phyloP scores from a whole-genome alignment of 2,329 filamentous ascomycete genomes.

The Aurifilum marmelostoma region DNA sequence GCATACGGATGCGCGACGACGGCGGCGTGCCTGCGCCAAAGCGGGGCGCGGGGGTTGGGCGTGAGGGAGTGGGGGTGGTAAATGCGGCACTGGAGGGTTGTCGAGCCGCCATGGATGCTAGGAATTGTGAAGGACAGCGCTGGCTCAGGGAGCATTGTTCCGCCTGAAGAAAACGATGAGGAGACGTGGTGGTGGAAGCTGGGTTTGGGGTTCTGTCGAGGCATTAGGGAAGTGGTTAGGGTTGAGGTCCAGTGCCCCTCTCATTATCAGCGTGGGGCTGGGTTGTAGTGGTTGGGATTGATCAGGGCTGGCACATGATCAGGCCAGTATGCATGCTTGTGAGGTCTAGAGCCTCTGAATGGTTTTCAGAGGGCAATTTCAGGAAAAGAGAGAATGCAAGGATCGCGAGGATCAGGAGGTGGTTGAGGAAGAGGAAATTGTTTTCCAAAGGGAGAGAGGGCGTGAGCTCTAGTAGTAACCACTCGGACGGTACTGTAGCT shows the following conservation, averaged over 20 bases:
- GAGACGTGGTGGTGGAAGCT: conserved; percentile 3
- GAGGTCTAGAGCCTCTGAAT: neutral
- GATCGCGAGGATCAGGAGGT: neutral
- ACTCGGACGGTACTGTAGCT: no score
- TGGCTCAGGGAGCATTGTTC: conserved; percentile 57
- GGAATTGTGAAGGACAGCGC: conserved; percentile 75
- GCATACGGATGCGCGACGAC: conserved; percentile 91
- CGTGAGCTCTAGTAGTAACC: no score
- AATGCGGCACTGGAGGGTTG: conserved; percentile 76
- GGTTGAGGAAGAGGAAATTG: neutral
- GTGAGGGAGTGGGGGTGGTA: conserved; percentile 67
- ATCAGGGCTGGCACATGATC: conserved; percentile 2
- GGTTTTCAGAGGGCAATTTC: no score
- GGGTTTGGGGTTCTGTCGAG: conserved; percentile 2
- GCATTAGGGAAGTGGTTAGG: neutral
- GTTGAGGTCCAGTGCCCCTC: neutral
- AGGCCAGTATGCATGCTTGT: neutral
- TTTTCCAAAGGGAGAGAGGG: neutral
- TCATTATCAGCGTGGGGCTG: neutral
- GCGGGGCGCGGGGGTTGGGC: conserved; percentile 37
- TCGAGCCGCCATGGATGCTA: conserved; percentile 82
- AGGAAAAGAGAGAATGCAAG: neutral
- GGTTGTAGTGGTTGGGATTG: neutral
- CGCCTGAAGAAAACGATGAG: neutral
- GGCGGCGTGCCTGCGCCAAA: conserved; percentile 55